Evolutionary conservation across 2,329 filamentous ascomycete species (phyloP).

Genomic region (Fusarium anthophilum): DNA sequence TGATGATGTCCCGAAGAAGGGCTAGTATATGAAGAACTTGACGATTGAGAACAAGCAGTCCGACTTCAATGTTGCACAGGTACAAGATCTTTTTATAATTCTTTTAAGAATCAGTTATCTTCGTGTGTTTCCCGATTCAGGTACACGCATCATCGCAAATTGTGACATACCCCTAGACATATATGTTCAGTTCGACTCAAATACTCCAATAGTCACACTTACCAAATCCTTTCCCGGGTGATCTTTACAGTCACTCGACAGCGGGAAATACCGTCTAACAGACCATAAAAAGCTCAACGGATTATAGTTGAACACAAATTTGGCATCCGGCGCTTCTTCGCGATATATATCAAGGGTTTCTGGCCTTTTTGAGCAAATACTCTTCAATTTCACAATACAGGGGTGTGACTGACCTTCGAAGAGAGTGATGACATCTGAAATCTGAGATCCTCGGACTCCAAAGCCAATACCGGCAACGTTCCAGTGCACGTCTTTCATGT

Average conservation of each 20-base stretch:
- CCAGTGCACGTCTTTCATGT: background rate
- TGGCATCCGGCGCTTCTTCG: background rate
- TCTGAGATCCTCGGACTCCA: conserved; percentile 1
- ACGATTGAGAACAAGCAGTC: too few species aligned
- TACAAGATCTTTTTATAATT: too few species aligned
- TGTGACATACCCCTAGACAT: background rate
- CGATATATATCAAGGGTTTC: conserved; percentile 11
- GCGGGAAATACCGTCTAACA: background rate
- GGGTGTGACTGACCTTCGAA: background rate
- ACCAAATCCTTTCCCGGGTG: background rate
- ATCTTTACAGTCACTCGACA: background rate
- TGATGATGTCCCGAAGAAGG: too few species aligned
- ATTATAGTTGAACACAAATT: conserved; percentile 14
- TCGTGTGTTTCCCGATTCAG: too few species aligned
- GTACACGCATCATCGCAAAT: background rate
- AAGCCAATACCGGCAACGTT: conserved; percentile 4
- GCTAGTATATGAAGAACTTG: too few species aligned
- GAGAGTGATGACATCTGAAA: background rate
- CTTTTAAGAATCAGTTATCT: too few species aligned
- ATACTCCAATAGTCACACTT: too few species aligned
- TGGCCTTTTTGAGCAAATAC: rapidly evolving
- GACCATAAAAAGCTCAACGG: conserved; percentile 6
- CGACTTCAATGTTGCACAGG: too few species aligned
- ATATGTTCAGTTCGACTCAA: background rate
- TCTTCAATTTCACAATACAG: rapidly evolving